Base-by-base conservation (phyloP, 2,329 filamentous ascomycete species). In the Fusarium sp. region DNA sequence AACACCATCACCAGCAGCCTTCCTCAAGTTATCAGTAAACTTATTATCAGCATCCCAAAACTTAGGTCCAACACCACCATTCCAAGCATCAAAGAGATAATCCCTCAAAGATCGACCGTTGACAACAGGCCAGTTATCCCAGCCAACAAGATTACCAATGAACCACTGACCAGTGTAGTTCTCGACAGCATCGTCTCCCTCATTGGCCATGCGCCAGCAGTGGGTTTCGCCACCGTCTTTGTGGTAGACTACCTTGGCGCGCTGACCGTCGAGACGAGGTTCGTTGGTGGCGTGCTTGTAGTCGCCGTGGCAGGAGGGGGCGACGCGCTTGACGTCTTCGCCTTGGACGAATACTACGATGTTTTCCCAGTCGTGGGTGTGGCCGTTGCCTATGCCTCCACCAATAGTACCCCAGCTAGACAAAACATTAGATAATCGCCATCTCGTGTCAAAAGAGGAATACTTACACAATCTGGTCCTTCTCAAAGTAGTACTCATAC, bases 231-330 rank as follows among this genome's bases (percentile, higher is more conserved):
- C 63, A 8, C 75, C 75, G 49, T 81, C 79, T 68, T 81, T 81
- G 67, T 81, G 79, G 67, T 81, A 81, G 9, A 81, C 77, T 2
- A 81, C 66, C 74, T 80, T 81, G 42, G 78, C 76, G 16, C 78
- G 78, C 12, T 72, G 57, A 11, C 49, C 63, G 2, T 71, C 68
- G 2, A 64, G 54, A 5, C 57, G 67, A 4, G 59, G 51, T 3
- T 48, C 32, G 11, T 63, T 51, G 4, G 67, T 55, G 6, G 63
- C 45, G 18, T 46, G 21, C 2, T 70, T 7, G 25, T 69, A 69
- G 8, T 62, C 41, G 1, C 63, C 62, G 2, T 69, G 67, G 30
- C 51, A 57, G 2, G 67, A 69, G 2, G 62, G 56, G 1, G 67
- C 67, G 2, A 69, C 67, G 0, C 63, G 61, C 48, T 66, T 66